A percentile compares a stretch with the other conserved stretches of the same genome.
phyloP scores from a whole-genome alignment of 2,329 filamentous ascomycete genomes.

The Cylindrodendrum hubeiense region DNA sequence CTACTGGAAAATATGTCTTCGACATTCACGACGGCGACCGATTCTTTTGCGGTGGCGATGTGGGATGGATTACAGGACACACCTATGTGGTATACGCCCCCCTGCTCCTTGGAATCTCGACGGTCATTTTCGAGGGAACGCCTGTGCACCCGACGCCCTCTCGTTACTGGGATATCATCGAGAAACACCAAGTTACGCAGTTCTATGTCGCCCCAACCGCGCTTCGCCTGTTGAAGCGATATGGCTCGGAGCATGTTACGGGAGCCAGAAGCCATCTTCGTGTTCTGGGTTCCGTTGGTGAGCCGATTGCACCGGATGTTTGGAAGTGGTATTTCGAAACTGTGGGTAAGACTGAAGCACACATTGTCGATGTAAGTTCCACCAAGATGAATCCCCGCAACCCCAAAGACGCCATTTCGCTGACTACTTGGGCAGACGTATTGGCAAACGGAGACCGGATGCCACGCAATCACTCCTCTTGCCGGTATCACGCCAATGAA shows the following conservation, averaged over 20 bases:
- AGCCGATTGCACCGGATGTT: conserved; percentile 95
- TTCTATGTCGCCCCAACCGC: conserved; percentile 97
- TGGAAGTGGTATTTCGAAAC: conserved; percentile 98
- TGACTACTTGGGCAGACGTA: conserved; percentile 77
- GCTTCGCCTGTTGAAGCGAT: conserved; percentile 88
- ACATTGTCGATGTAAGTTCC: conserved; percentile 87
- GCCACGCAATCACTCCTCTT: conserved; percentile 89
- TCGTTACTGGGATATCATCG: conserved; percentile 95
- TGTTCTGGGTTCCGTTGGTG: conserved; percentile 90
- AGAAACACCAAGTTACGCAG: conserved; percentile 89
- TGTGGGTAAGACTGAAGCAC: conserved; percentile 88
- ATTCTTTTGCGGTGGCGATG: conserved; percentile 95
- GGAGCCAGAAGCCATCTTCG: conserved; percentile 85
- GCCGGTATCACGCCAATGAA: conserved; percentile 93
- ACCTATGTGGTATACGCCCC: conserved; percentile 97
- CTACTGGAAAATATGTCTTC: conserved; percentile 95
- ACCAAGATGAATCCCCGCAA: too few species aligned
- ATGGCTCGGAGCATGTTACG: conserved; percentile 82
- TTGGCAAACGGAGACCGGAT: conserved; percentile 98
- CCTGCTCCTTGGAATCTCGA: conserved; percentile 86
- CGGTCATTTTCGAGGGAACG: conserved; percentile 94
- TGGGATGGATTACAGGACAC: conserved; percentile 97
- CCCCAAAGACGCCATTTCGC: accelerated
- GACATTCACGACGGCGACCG: conserved; percentile 90
- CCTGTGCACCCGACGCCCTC: conserved; percentile 94